Evolutionary conservation across 192 early-diverging fungal species (phyloP).

Genomic region (Backusella psychrophila): DNA sequence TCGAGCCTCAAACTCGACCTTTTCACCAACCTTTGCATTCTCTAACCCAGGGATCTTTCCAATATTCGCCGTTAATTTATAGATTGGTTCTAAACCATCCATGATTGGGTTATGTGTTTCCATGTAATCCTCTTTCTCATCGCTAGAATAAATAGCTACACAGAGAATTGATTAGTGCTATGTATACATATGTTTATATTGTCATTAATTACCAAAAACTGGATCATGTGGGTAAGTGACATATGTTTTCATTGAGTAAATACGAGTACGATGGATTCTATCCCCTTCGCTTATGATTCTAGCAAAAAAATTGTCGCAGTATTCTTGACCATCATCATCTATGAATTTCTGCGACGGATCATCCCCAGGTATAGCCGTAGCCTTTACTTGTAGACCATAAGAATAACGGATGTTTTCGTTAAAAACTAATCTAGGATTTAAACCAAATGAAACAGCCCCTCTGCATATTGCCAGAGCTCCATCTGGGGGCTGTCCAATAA

Average conservation of each 20-base stretch:
- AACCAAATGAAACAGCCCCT: constrained; percentile 51
- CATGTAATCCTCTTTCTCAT: neutral
- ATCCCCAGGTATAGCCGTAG: constrained; percentile 23
- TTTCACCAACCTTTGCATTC: neutral
- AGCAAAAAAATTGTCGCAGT: neutral
- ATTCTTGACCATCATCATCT: neutral
- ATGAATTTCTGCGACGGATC: neutral
- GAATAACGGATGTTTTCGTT: constrained; percentile 42
- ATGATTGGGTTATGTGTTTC: neutral
- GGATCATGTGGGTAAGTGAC: neutral
- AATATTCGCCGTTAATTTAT: neutral
- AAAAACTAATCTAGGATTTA: constrained; percentile 43
- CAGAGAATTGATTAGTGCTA: neutral
- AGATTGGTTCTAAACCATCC: neutral
- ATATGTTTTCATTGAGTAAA: neutral
- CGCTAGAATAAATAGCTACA: neutral
- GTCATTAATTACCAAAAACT: neutral
- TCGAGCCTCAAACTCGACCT: neutral
- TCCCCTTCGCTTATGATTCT: neutral
- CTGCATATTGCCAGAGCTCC: constrained; percentile 45
- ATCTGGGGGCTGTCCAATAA: constrained; percentile 45
- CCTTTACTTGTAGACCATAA: constrained; percentile 45
- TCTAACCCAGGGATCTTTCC: neutral
- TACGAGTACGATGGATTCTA: neutral
- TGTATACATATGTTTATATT: neutral